Base-by-base conservation (phyloP, 345 rosid genomes). In the Cardamine chenopodiifolia region DNA sequence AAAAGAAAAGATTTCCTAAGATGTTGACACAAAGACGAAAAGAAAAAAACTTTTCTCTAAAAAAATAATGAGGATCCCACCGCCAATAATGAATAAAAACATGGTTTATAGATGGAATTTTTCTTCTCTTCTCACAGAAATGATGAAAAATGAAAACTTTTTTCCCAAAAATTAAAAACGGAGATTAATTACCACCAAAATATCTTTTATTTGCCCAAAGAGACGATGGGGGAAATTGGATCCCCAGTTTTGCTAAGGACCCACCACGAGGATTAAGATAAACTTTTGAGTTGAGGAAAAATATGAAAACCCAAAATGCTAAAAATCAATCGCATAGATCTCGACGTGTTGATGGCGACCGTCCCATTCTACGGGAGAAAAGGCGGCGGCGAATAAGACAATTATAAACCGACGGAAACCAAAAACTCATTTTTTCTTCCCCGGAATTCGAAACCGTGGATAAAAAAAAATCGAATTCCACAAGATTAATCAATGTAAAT, bases 21-120 rank as follows among this genome's bases (percentile, higher is more conserved):
- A 76, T 62, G 79, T 69, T 69, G 79, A 76, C 79, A 48, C 66
- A 19, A 70, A 34, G 17, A 17, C 4, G 8, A 18, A 31, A 17
- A 2, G 26, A 11, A 9, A 22, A n/a, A 32, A 61, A 60, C 4
- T 18, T 9, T 17, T 8, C 4, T 18, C 40, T 6, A 17, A 22
- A 55, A 55, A 32, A 55, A 55, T 56, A 39, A 64, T 3, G 77
- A 73, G 47, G 31, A 55, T 73, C 66, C 71, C 78, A 56, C 66
- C 71, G 8, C 58, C 57, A 54, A 8, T 22, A 22, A 55, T 40
- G 14, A 4, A 19, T 0, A 13, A 29, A 12, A 40, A 40, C n/a
- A 6, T 71, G 40, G 35, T 22, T n/a, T 64, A 57, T 25, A 13
- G 3, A 17, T 65, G 4, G 4, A 66, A 23, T 29, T 1, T 28